Percentiles rank a stretch among this genome's conserved stretches.
Conservation (phyloP, 1,284 basidiomycete genomes). For the Cyathus olla region DNA sequence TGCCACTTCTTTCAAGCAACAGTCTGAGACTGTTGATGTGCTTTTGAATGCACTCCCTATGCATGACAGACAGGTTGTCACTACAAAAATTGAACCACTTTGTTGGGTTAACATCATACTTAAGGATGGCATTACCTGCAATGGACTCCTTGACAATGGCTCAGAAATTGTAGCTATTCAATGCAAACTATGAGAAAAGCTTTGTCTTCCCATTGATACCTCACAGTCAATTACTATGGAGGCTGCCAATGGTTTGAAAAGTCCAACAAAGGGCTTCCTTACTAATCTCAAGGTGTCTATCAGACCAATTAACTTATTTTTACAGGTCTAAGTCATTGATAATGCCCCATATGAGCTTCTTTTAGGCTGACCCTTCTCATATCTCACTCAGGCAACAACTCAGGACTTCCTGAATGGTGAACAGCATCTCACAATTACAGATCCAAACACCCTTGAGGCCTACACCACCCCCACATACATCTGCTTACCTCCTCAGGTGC, state of each 20-base stretch:
- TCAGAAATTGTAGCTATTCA: conserved; percentile 28
- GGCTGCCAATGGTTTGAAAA: conserved; percentile 14
- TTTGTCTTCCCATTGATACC: background rate
- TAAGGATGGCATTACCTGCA: conserved; percentile 9
- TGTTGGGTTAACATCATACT: conserved; percentile 11
- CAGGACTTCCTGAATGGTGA: conserved; percentile 11
- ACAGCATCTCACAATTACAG: conserved; percentile 1
- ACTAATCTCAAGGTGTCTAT: conserved; percentile 24
- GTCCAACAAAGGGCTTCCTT: conserved; percentile 21
- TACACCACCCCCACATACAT: no score
- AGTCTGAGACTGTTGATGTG: background rate
- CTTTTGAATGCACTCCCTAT: background rate
- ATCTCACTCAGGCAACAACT: conserved; percentile 5
- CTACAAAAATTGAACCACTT: conserved; percentile 10
- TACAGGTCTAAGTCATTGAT: conserved; percentile 6
- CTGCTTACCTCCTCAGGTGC: background rate
- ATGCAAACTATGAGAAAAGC: conserved; percentile 12
- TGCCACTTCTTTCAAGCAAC: background rate
- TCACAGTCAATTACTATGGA: no score
- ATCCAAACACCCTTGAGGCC: conserved; percentile 4
- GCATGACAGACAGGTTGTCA: conserved; percentile 6
- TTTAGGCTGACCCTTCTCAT: conserved; percentile 15
- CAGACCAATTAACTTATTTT: conserved; percentile 12
- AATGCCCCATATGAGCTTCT: conserved; percentile 17
- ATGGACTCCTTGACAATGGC: conserved; percentile 24